phyloP scores from a whole-genome alignment of 495 filamentous ascomycete genomes.

The Podospora comata region DNA sequence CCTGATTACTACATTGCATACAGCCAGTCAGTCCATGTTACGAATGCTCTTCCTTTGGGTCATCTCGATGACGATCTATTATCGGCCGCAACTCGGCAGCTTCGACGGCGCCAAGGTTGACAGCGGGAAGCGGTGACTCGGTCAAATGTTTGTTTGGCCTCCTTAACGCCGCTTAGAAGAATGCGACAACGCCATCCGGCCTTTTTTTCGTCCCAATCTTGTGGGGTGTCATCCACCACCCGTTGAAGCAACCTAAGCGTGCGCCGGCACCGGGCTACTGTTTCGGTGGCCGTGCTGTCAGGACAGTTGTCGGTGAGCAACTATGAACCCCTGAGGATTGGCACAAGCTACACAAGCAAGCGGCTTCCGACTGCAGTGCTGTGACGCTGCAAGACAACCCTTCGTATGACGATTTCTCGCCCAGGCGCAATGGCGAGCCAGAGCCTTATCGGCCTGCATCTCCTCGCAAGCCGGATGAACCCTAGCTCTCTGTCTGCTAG shows the following conservation, averaged over 20 bases:
- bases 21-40: not conserved
- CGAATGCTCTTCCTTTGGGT: not conserved
- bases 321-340: not conserved
- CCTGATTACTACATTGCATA: not conserved
- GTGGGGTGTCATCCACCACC: not conserved
- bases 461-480: not conserved
- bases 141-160: not conserved
- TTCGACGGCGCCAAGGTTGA: not conserved
- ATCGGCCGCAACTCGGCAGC: constrained; percentile 4
- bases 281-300: not conserved
- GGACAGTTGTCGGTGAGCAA: not conserved
- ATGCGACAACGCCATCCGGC: not conserved
- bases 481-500: not conserved
- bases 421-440: constrained; percentile 24
- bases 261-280: not conserved
- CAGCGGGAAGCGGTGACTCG: not conserved
- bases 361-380: constrained; percentile 9
- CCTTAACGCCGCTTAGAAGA: not conserved
- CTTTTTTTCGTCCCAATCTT: not conserved
- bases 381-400: constrained; percentile 7
- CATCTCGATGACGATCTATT: not conserved
- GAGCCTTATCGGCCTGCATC: constrained; percentile 31
- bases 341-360: not conserved
- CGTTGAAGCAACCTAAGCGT: not conserved
- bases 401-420: constrained; percentile 3